These are phyloP conservation scores for Xylaria flabelliformis DNA, from an alignment of 495 filamentous ascomycete species.

Conservation along the genomic window DNA sequence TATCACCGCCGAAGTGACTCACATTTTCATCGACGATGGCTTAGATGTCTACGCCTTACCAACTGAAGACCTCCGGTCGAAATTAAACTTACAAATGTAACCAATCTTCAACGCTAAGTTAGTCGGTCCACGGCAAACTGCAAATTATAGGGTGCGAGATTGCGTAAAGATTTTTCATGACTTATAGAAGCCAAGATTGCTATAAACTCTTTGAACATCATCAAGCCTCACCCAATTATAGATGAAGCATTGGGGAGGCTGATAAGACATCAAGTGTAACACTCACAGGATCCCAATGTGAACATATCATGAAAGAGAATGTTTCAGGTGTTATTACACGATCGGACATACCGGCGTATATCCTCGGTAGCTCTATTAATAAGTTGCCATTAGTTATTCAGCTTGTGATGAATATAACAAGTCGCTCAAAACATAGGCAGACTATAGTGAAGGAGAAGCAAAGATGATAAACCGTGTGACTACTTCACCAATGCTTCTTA, in stretches of 20 bases:
- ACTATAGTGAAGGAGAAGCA: not conserved
- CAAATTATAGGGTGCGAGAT: not conserved
- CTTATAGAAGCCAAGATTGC: not conserved
- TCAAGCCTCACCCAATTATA: not conserved
- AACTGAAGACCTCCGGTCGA: not conserved
- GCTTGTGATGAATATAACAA: not conserved
- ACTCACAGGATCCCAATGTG: not conserved
- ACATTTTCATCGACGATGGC: not conserved
- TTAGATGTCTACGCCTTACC: not conserved
- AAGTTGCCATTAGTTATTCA: not conserved
- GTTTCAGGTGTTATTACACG: not conserved
- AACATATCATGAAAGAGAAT: not conserved
- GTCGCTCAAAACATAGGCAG: not conserved
- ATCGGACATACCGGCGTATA: not conserved
- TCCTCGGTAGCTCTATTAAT: not conserved
- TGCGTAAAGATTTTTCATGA: not conserved
- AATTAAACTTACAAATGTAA: not conserved
- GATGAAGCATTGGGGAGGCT: conserved; percentile 2
- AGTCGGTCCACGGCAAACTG: not conserved
- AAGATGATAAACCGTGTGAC: not conserved
- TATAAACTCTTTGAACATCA: not conserved
- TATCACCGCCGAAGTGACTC: not conserved
- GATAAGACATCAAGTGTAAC: not conserved
- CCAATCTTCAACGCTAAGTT: not conserved
- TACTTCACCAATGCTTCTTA: not conserved